Evolutionary conservation across 371 early-diverging fungal genomes (phyloP).

Genomic region (Actinomucor elegans): DNA sequence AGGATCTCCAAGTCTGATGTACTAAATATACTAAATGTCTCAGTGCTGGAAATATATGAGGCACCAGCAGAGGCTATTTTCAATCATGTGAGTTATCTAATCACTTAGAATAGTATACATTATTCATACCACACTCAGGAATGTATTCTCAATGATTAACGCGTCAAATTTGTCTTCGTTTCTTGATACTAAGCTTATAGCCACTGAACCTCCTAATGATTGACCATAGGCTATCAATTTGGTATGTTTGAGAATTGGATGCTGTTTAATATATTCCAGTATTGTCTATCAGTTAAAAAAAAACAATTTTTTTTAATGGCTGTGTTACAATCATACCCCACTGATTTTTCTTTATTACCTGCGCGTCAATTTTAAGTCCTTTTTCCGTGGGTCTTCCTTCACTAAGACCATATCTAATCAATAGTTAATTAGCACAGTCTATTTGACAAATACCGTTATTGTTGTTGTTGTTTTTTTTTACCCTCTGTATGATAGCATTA

Average conservation of each 20-base stretch:
- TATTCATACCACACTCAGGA: conserved; percentile 74
- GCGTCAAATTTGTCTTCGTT: conserved; percentile 76
- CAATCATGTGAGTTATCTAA: not conserved
- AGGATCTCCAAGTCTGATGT: conserved; percentile 88
- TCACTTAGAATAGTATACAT: not conserved
- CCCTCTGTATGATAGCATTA: conserved; percentile 97
- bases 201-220: conserved; percentile 95
- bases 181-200: conserved; percentile 77
- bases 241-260: conserved; percentile 70
- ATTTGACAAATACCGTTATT: too few relatives aligned
- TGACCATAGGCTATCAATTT: conserved; percentile 90
- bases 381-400: conserved; percentile 87
- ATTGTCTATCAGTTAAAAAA: conserved; percentile 55
- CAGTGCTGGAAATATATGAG: conserved; percentile 78
- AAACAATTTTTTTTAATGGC: not conserved
- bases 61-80: conserved; percentile 79
- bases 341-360: conserved; percentile 48
- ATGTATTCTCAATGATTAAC: conserved; percentile 94
- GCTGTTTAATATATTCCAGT: conserved; percentile 76
- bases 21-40: conserved; percentile 75
- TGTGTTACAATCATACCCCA: not conserved
- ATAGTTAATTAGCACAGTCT: too few relatives aligned
- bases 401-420: conserved; percentile 79
- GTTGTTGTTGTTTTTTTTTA: conserved; percentile 41
- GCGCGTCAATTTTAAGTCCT: conserved; percentile 87